Base-by-base conservation (phyloP, 2,329 filamentous ascomycete species). In the Alternaria conjuncta region DNA sequence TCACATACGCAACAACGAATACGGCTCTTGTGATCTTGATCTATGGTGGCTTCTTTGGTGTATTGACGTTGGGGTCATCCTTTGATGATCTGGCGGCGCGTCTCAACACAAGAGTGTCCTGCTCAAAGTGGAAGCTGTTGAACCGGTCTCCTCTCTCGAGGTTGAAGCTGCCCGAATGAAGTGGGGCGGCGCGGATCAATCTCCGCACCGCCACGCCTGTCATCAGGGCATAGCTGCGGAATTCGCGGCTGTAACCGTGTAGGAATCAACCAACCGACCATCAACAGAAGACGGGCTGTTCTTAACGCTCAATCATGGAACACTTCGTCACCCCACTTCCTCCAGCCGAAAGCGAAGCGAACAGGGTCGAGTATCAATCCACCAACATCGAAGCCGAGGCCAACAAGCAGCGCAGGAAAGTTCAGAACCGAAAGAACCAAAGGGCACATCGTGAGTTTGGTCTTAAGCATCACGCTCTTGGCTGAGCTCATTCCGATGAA, bases 131-230 rank as follows among this genome's bases (percentile, higher is more conserved):
- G 32, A 36, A 36, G 32, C 32, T 36, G 32, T 36, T 9, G 8
- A 36, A 36, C 32, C 7, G 32, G 5, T 10, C 32, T n/a, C 32
- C 4, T 36, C 15, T 36, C 32, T 36, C 32, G 7, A 36, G 32
- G 32, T 36, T 36, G 32, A 36, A n/a, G 32, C 32, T 36, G 32
- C 32, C 32, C 32, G 45, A 47, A 46, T 61, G 32, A 61, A 46
- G 59, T 57, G 50, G 63, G 63, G 63, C 56, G 51, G 60, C 50
- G 63, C 63, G 51, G 60, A 65, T 47, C n/a, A 63, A 63, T 56
- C 44, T 65, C 56, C 36, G 60, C 49, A 43, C 61, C 57, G 59
- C 63, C 43, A 65, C 49, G 47, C 58, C 47, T 49, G 51, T 30
- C 44, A 56, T 2, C 54, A 54, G 55, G 63, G 45, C 63, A 65